Evolutionary conservation across 2,329 filamentous ascomycete genomes (phyloP), one percentile per base, ranked within the genome.

Genomic region (Thelonectria blattea): DNA sequence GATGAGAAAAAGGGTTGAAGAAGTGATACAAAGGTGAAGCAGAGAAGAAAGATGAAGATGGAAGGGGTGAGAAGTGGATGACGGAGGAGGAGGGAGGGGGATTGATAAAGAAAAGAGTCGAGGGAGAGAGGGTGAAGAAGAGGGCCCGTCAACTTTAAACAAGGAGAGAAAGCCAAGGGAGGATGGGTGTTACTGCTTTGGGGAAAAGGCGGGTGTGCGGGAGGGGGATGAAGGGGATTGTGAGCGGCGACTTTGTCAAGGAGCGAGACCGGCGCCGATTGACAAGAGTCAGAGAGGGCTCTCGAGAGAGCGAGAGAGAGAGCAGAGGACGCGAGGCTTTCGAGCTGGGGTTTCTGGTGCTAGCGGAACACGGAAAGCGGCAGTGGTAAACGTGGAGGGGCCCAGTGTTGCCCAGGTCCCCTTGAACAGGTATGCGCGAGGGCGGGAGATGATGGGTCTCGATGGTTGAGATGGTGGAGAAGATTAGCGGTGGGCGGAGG

Each of bases 101-200:
- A 61, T 67, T 65, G 67, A 71, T 65, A 67, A 67, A 66, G 34
- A 14, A 67, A 67, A 66, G 34, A 14, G 34, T 37, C 34, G 34
- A 62, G 63, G 48, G 42, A 24, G 61, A 56, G 62, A 46, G 57
- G 34, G 57, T 57, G 58, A 56, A 58, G 59, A 65, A 57, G 64
- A 65, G 58, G 56, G 65, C 63, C 59, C 62, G 68, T 68, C 69
- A 72, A 69, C 67, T 71, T 46, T 62, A 68, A 69, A 71, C 68
- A 69, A 61, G 56, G 67, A 60, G 62, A 68, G 66, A 47, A 58
- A 60, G 64, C 66, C 68, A 69, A 63, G 60, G 63, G 68, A 60
- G 27, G 69, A 71, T 71, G 61, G 58, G 56, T 67, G 67, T 71
- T 72, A 60, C 68, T 65, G 58, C 60, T 64, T 71, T 70, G 43